Conservation (phyloP, 2,329 filamentous ascomycete genomes). For the Paracoccidioides lutzii region DNA sequence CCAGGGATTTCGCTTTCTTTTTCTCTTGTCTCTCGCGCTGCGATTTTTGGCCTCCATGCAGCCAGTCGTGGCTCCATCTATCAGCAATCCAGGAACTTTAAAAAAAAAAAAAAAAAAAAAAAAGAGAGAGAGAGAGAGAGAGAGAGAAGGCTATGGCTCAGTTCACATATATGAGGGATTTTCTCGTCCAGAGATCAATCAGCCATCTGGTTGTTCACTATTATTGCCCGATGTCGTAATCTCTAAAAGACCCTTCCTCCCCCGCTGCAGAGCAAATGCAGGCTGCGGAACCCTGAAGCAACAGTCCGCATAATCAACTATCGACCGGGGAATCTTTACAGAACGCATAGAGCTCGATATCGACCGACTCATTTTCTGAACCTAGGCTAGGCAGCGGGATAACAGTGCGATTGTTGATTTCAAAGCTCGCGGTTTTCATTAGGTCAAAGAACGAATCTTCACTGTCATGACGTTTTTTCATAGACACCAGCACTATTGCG, state of each 20-base stretch:
- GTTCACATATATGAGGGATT: conserved; percentile 1
- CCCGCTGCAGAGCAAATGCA: background rate
- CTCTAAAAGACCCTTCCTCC: background rate
- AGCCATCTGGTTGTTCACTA: background rate
- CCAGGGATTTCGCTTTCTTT: background rate
- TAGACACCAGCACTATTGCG: conserved; percentile 44
- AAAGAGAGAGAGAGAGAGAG: no score
- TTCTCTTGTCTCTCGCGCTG: background rate
- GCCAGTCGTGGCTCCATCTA: background rate
- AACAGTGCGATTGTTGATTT: conserved; percentile 18
- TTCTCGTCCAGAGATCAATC: background rate
- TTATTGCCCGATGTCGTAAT: background rate
- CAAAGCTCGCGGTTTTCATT: conserved; percentile 34
- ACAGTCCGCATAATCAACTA: background rate
- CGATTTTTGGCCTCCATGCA: background rate
- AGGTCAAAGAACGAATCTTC: conserved; percentile 55
- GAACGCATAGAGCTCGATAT: conserved; percentile 29
- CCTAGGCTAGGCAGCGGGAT: conserved; percentile 24
- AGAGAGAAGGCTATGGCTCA: background rate
- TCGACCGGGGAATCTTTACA: conserved; percentile 5
- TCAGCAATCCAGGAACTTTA: background rate
- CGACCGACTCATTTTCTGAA: conserved; percentile 22
- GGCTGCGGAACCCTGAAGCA: background rate
- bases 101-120: background rate
- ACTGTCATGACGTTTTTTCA: conserved; percentile 55